Evolutionary conservation across 2,329 filamentous ascomycete genomes (phyloP).

Genomic region (Hypoxylon sp.): DNA sequence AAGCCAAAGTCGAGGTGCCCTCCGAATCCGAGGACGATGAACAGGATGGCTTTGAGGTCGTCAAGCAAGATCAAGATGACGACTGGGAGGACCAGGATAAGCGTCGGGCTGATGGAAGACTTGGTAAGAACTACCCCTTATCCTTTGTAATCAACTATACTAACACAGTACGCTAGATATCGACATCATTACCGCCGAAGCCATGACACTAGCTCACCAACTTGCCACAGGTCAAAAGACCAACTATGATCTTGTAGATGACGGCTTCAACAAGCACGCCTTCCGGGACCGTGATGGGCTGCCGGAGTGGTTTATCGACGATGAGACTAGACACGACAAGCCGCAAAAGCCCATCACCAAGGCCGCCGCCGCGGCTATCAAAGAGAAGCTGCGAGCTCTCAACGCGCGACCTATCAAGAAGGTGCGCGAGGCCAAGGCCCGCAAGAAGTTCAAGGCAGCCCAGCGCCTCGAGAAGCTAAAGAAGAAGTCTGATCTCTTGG

Average conservation of each 20-base stretch:
- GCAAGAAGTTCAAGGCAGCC: constrained; percentile 97
- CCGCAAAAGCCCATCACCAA: constrained; percentile 91
- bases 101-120: constrained; percentile 73
- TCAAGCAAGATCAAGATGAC: constrained; percentile 63
- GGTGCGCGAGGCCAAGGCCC: constrained; percentile 93
- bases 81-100: constrained; percentile 78
- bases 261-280: constrained; percentile 92
- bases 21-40: constrained; percentile 59
- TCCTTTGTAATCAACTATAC: constrained; percentile 17
- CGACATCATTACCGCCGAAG: constrained; percentile 99
- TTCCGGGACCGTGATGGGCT: constrained; percentile 93
- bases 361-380: constrained; percentile 90
- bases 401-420: constrained; percentile 99
- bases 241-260: constrained; percentile 85
- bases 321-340: constrained; percentile 87
- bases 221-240: constrained; percentile 89
- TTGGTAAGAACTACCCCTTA: constrained; percentile 61
- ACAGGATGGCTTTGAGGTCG: constrained; percentile 72
- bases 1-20: constrained; percentile 37
- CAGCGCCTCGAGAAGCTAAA: constrained; percentile 93
- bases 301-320: constrained; percentile 98
- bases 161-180: constrained; percentile 73
- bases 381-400: constrained; percentile 91
- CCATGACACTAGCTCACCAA: constrained; percentile 96
- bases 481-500: constrained; percentile 94